Evolutionary conservation across 176 grass and related monocot genomes (phyloP).

Genomic region (Aegilops sharonensis): DNA sequence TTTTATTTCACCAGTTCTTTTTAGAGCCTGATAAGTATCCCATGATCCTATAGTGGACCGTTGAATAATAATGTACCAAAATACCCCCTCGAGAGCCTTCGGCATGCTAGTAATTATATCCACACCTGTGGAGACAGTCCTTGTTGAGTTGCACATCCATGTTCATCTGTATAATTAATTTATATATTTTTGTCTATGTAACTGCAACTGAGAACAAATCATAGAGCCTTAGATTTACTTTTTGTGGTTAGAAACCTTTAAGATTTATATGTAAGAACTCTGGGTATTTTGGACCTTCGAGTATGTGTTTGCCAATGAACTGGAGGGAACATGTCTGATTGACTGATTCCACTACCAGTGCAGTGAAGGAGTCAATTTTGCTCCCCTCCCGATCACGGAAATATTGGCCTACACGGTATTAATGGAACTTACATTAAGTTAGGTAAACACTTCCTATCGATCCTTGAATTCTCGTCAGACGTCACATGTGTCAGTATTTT

Average conservation of each 20-base stretch:
- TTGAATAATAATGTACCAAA: slow-evolving; percentile 35
- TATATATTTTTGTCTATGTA: slow-evolving; percentile 4
- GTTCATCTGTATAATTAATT: slow-evolving; percentile 31
- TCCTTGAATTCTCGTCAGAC: too few relatives aligned
- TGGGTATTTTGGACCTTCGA: not conserved
- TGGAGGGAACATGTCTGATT: not conserved
- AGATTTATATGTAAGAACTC: not conserved
- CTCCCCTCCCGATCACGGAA: not conserved
- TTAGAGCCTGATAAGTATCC: slow-evolving; percentile 21
- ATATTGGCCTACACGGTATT: too few relatives aligned
- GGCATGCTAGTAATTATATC: slow-evolving; percentile 21
- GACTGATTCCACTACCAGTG: not conserved
- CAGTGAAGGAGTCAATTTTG: not conserved
- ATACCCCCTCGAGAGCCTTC: not conserved
- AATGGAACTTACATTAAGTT: too few relatives aligned
- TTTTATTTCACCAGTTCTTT: slow-evolving; percentile 12
- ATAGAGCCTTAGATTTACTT: not conserved
- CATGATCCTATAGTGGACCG: not conserved
- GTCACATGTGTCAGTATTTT: too few relatives aligned
- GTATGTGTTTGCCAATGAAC: not conserved
- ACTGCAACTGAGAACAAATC: not conserved
- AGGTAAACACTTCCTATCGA: too few relatives aligned
- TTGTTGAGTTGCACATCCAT: not conserved
- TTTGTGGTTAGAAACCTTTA: not conserved
- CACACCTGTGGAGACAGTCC: not conserved